Conservation (phyloP, 192 early-diverging fungal genomes). For the Mortierella claussenii region DNA sequence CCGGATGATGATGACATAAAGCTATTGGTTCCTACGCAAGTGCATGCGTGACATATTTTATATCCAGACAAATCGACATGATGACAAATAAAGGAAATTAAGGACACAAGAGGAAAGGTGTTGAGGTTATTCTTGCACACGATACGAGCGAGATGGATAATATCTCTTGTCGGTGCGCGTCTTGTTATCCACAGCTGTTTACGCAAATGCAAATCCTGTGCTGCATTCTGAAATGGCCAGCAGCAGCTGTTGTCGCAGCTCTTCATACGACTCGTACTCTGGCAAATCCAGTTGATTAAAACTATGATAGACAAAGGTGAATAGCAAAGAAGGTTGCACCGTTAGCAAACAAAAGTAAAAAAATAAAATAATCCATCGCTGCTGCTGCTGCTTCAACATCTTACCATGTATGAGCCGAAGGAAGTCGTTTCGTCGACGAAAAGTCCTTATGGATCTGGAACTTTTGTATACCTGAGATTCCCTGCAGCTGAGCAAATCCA, state of each 20-base stretch:
- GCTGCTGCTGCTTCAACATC: not conserved
- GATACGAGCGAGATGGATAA: too few relatives aligned
- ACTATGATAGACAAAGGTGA: conserved; percentile 52
- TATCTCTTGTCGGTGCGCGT: too few relatives aligned
- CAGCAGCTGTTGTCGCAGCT: conserved; percentile 81
- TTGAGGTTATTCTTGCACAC: too few relatives aligned
- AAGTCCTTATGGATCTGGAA: conserved; percentile 99
- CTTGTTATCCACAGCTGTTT: conserved; percentile 8
- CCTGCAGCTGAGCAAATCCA: conserved; percentile 92
- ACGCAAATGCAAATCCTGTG: conserved; percentile 88
- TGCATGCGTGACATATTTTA: too few relatives aligned
- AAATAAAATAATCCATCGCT: conserved; percentile 11
- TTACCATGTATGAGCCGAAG: conserved; percentile 97
- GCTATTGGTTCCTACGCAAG: too few relatives aligned
- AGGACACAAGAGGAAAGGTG: too few relatives aligned
- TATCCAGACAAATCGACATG: too few relatives aligned
- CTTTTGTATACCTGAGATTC: conserved; percentile 93
- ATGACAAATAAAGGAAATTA: too few relatives aligned
- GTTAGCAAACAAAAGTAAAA: not conserved
- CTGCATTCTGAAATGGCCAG: conserved; percentile 92
- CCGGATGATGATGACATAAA: too few relatives aligned
- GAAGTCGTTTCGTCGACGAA: conserved; percentile 80
- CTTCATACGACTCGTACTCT: conserved; percentile 90
- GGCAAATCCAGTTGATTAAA: conserved; percentile 99
- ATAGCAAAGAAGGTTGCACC: conserved; percentile 1